Evolutionary conservation across 176 grass and related monocot species (phyloP).

Genomic region (Cenchrus fungigraminus): DNA sequence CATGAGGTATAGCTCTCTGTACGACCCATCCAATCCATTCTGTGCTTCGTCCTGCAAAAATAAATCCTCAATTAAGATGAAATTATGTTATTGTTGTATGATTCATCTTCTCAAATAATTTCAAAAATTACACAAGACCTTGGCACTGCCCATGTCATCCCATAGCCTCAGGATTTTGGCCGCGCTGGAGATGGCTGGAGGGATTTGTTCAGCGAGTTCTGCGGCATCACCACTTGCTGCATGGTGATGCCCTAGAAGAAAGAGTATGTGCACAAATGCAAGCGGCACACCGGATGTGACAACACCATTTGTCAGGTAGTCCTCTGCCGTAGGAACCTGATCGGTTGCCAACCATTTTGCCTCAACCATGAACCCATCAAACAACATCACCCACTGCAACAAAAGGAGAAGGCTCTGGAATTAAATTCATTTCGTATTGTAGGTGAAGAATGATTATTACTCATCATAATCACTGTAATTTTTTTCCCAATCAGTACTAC

Average conservation of each 20-base stretch:
- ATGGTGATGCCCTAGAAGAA: slow-evolving; percentile 52
- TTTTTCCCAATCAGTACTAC: not conserved
- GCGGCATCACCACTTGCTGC: not conserved
- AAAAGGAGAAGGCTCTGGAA: not conserved
- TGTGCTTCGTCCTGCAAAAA: slow-evolving; percentile 58
- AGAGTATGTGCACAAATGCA: not conserved
- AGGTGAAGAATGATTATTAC: too few relatives aligned
- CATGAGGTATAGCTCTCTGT: slow-evolving; percentile 45
- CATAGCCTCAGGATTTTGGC: slow-evolving; percentile 64
- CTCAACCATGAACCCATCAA: slow-evolving; percentile 65
- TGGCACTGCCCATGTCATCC: slow-evolving; percentile 67
- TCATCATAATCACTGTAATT: too few relatives aligned
- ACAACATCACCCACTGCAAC: slow-evolving; percentile 51
- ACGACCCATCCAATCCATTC: slow-evolving; percentile 65
- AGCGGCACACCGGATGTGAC: slow-evolving; percentile 45
- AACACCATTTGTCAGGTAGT: slow-evolving; percentile 56
- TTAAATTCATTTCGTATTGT: not conserved
- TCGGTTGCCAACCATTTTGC: slow-evolving; percentile 49
- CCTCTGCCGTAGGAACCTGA: slow-evolving; percentile 26
- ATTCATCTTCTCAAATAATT: not conserved
- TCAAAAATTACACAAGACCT: slow-evolving; percentile 19
- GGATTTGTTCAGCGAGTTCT: not conserved
- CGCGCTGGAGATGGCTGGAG: slow-evolving; percentile 22
- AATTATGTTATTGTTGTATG: not conserved
- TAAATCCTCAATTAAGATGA: not conserved